Conservation (phyloP, 2,329 filamentous ascomycete species). For the Fonsecaea pedrosoi region DNA sequence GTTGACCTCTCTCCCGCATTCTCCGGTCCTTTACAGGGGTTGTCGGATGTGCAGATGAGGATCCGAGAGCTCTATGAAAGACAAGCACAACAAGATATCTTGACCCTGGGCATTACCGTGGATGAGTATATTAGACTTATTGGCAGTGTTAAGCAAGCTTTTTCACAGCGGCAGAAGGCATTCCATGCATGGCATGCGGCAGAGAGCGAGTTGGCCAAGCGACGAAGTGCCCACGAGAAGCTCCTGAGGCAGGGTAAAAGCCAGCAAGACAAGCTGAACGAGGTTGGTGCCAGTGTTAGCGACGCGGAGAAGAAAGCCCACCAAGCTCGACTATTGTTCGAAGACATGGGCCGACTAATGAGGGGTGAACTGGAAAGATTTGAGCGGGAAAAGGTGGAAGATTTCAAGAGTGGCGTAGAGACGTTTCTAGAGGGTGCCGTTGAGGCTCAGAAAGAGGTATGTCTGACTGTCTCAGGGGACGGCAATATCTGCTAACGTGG, state of each 20-base stretch:
- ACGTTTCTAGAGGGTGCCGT: slow-evolving; percentile 97
- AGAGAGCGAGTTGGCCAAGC: slow-evolving; percentile 88
- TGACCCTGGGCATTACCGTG: slow-evolving; percentile 95
- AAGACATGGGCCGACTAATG: slow-evolving; percentile 97
- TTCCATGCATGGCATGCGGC: slow-evolving; percentile 94
- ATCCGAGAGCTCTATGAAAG: slow-evolving; percentile 95
- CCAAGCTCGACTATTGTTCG: slow-evolving; percentile 86
- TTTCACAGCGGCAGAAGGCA: slow-evolving; percentile 89
- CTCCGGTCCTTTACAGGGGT: slow-evolving; percentile 84
- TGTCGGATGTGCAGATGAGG: slow-evolving; percentile 91
- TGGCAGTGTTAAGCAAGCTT: slow-evolving; percentile 91
- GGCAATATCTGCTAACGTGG: slow-evolving; percentile 45
- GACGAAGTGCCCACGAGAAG: slow-evolving; percentile 88
- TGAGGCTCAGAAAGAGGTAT: slow-evolving; percentile 96
- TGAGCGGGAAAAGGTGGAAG: slow-evolving; percentile 96
- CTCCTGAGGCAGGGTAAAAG: slow-evolving; percentile 92
- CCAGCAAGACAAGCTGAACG: slow-evolving; percentile 92
- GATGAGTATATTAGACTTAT: slow-evolving; percentile 98
- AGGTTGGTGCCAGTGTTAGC: slow-evolving; percentile 89
- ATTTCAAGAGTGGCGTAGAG: slow-evolving; percentile 98
- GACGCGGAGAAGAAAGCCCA: slow-evolving; percentile 94
- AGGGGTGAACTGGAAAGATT: slow-evolving; percentile 89
- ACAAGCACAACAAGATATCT: slow-evolving; percentile 93
- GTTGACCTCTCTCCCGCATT: slow-evolving; percentile 90
- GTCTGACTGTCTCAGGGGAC: slow-evolving; percentile 41